These are phyloP conservation scores for Ganoderma meredithae DNA, from an alignment of 1,284 basidiomycete genomes.

Conservation along the genomic window DNA sequence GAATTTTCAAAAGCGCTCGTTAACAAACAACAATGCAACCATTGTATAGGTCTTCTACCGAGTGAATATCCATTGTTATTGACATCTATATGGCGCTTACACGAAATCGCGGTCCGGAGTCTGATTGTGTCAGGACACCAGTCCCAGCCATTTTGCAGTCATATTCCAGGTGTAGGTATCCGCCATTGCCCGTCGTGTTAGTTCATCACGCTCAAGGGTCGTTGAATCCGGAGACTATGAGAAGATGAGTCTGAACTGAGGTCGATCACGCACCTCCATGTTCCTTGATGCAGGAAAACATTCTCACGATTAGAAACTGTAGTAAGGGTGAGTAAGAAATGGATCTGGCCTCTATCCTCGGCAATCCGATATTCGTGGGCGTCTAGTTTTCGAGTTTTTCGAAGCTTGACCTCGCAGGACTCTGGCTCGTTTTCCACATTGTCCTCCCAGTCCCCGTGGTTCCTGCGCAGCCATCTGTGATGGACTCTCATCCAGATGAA, in stretches of 20 bases:
- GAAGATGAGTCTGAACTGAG: neutral
- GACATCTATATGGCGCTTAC: too few species aligned
- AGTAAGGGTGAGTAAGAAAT: neutral
- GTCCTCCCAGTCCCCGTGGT: neutral
- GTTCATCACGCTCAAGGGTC: neutral
- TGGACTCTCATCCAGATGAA: constrained; percentile 33
- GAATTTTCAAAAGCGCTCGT: too few species aligned
- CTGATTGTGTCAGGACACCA: too few species aligned
- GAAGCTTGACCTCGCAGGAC: too few species aligned
- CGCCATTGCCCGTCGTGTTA: neutral
- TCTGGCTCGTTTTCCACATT: too few species aligned
- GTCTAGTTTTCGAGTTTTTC: neutral
- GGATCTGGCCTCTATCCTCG: neutral
- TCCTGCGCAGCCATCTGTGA: neutral
- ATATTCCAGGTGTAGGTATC: too few species aligned
- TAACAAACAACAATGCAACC: too few species aligned
- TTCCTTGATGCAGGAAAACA: neutral
- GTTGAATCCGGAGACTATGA: neutral
- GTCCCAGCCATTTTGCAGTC: too few species aligned
- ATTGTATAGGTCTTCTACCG: too few species aligned
- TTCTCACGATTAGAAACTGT: neutral
- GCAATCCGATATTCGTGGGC: neutral
- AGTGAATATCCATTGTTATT: too few species aligned
- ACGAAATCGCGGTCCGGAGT: too few species aligned
- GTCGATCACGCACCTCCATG: neutral